Evolutionary conservation across 371 early-diverging fungal species (phyloP).

Genomic region (Lichtheimia corymbifera): DNA sequence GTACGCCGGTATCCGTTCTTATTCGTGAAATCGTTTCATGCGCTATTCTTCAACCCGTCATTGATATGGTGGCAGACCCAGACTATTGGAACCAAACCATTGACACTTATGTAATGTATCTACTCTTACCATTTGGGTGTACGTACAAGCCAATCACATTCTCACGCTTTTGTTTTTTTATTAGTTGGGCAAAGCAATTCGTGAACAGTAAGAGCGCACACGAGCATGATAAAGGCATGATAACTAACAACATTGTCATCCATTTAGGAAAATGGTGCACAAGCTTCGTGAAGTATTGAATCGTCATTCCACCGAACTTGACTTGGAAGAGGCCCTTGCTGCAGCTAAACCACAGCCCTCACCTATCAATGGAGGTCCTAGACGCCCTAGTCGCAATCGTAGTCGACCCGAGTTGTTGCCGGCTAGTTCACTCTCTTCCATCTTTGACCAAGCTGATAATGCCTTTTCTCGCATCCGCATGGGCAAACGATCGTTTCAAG

Average conservation of each 20-base stretch:
- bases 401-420: constrained; percentile 13
- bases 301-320: constrained; percentile 58
- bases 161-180: background rate
- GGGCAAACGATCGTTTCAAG: constrained; percentile 68
- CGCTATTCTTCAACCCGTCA: constrained; percentile 69
- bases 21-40: constrained; percentile 79
- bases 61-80: constrained; percentile 77
- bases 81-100: constrained; percentile 85
- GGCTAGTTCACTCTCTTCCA: constrained; percentile 23
- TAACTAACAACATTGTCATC: background rate
- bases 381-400: background rate
- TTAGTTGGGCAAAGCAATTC: constrained; percentile 61
- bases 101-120: constrained; percentile 56
- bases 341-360: background rate
- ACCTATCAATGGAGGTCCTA: background rate
- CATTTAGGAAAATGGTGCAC: constrained; percentile 63
- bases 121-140: too few species aligned
- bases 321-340: constrained; percentile 5
- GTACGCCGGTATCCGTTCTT: constrained; percentile 61
- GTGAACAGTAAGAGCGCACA: constrained; percentile 51
- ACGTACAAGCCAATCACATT: too few species aligned
- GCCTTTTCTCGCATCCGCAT: constrained; percentile 20
- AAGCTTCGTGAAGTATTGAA: constrained; percentile 74
- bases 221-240: background rate
- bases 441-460: constrained; percentile 29